Evolutionary conservation across 257 asterid genomes (phyloP), one percentile per base, ranked within the genome.

Genomic region (Forsythia suspensa): DNA sequence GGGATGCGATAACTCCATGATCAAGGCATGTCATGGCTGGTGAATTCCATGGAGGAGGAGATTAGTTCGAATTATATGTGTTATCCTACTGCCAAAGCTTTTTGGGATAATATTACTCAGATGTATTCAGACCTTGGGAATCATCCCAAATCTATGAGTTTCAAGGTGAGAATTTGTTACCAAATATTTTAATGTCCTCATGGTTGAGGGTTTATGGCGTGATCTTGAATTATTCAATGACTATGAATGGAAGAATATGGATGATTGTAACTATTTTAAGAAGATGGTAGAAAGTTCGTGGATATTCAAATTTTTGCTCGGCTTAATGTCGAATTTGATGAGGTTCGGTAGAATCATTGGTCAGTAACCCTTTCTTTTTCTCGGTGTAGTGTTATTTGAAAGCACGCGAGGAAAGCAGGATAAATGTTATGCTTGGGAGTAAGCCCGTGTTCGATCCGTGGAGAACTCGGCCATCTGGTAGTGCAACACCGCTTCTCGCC

Each of bases 1-100:
- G 67, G 43, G 77, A 72, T 72, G 68, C 21, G 67, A 73, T n/a
- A 73, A 73, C 34, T 73, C 77, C 67, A 73, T 73, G 67, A 36
- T 73, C 16, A 73, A 21, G 38, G 76, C 65, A 6, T n/a, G n/a
- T n/a, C n/a, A n/a, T 72, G 65, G 63, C n/a, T 44, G 15, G 65
- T 40, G 7, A 72, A 72, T 44, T 41, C 76, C 18, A 72, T 72
- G 76, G 37, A 72, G 8, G 65, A 72, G 36, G 76, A 72, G 1
- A 72, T 44, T 2, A 72, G 18, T 15, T 3, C 63, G 4, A 72
- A 72, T 8, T 72, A 72, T 20, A 38, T 71, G 37, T 38, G 36
- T 5, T 71, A 71, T 42, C 24, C 36, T 16, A 42, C 42, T 6
- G 18, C 6, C 16, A 40, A 21, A 7, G 70, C 36, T 6, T 15